A percentile compares a stretch with the other conserved stretches of the same genome.
Conservation (phyloP, 2,329 filamentous ascomycete species). For the Neoscytalidium dimidiatum region DNA sequence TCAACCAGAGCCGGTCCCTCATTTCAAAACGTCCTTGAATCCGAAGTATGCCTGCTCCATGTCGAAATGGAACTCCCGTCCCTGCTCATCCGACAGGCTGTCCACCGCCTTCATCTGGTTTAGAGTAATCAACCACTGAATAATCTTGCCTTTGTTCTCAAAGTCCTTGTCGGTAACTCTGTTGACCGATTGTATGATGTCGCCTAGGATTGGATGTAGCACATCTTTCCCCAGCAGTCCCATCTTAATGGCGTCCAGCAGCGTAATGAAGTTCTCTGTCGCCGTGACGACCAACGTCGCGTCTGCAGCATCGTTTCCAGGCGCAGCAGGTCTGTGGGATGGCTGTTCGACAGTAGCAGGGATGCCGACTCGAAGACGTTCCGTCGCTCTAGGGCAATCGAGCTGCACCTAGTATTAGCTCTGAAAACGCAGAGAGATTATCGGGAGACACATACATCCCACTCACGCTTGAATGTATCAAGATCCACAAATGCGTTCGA, state of each 20-base stretch:
- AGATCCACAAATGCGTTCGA: constrained; percentile 82
- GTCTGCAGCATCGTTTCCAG: constrained; percentile 47
- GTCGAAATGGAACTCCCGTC: constrained; percentile 85
- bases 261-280: constrained; percentile 98
- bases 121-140: constrained; percentile 95
- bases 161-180: constrained; percentile 96
- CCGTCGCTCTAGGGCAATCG: constrained; percentile 90
- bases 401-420: constrained; percentile 59
- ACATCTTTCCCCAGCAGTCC: constrained; percentile 93
- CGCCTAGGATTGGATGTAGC: constrained; percentile 89
- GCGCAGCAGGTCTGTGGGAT: constrained; percentile 43
- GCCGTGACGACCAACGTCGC: constrained; percentile 78
- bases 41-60: constrained; percentile 94
- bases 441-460: constrained; percentile 60
- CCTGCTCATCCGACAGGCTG: constrained; percentile 83
- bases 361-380: constrained; percentile 88
- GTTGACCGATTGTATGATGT: constrained; percentile 96
- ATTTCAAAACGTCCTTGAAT: constrained; percentile 74
- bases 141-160: constrained; percentile 93
- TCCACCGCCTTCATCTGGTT: constrained; percentile 98
- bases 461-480: constrained; percentile 87
- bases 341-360: constrained; percentile 76
- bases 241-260: constrained; percentile 90
- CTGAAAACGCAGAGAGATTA: background rate
- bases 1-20: background rate